These are phyloP conservation scores for Debaryomyces tyrocola DNA, from an alignment of 805 yeast genomes.

Conservation along the genomic window DNA sequence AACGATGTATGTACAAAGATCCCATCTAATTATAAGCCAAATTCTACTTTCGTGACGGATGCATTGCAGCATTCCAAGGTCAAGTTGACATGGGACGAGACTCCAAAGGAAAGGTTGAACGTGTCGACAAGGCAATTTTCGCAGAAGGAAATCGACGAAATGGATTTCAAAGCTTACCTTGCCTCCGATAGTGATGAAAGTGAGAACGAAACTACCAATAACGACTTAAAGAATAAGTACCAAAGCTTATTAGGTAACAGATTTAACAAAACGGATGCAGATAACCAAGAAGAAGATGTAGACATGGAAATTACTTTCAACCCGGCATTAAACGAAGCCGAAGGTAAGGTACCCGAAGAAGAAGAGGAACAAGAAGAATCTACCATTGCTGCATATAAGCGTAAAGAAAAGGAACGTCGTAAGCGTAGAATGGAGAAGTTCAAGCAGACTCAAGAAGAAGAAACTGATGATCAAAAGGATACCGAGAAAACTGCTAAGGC, in stretches of 20 bases:
- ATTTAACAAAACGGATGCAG: slow-evolving; percentile 21
- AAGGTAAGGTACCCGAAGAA: slow-evolving; percentile 29
- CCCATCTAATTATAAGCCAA: slow-evolving; percentile 80
- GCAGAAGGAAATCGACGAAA: slow-evolving; percentile 83
- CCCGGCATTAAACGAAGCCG: slow-evolving; percentile 67
- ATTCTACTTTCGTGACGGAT: slow-evolving; percentile 76
- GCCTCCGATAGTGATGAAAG: slow-evolving; percentile 52
- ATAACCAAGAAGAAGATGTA: slow-evolving; percentile 59
- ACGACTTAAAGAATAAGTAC: slow-evolving; percentile 54
- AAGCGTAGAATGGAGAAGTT: slow-evolving; percentile 76
- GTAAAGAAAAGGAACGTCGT: slow-evolving; percentile 92
- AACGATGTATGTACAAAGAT: slow-evolving; percentile 70
- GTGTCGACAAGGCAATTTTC: slow-evolving; percentile 79
- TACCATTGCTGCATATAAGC: slow-evolving; percentile 74
- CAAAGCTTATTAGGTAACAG: slow-evolving; percentile 53
- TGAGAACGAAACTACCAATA: slow-evolving; percentile 28
- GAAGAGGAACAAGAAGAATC: slow-evolving; percentile 57
- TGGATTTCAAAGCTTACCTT: slow-evolving; percentile 89
- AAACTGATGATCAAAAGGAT: slow-evolving; percentile 19
- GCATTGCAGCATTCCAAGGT: slow-evolving; percentile 97
- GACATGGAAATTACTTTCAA: slow-evolving; percentile 96
- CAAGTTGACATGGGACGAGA: slow-evolving; percentile 97
- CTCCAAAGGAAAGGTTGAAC: slow-evolving; percentile 84
- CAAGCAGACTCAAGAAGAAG: slow-evolving; percentile 56
- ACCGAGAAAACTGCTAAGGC: background rate